Base-by-base conservation (phyloP, 176 grass and related monocot species). In the Luzula sylvatica region DNA sequence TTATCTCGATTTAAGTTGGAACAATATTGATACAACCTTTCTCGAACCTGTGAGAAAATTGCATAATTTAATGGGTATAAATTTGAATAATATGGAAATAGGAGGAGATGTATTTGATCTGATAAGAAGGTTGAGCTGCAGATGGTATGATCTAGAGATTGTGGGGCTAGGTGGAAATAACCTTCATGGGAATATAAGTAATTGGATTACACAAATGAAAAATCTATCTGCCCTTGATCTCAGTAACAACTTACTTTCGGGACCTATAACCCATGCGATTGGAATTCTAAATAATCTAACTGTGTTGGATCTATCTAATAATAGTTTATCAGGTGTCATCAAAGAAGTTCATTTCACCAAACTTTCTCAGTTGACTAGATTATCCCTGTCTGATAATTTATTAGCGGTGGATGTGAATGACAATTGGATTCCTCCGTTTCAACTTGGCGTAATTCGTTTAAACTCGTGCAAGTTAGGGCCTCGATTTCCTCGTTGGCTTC, bases 271-370 rank as follows among this genome's bases (percentile, higher is more conserved):
- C 0, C 4, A 2, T 3, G 14, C 42, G 12, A 52, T 84, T 27
- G 3, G 28, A 25, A n/a, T 15, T 0, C 75, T 79, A 16, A 7
- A 13, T 0, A 68, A 56, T 2, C 40, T 84, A 2, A 23, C 1
- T 20, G 4, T n/a, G 0, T 51, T 77, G 9, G 0, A 0, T 0
- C 15, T 82, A 2, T 23, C 14, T 20, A 32, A 11, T 4, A 82
- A 82, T 70, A 42, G 42, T 9, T 12, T 82, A 0, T 3, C 44
- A 13, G 74, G 80, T 8, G 53, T 40, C 3, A 18, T 84, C 43
- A 72, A 18, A 2, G 45, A 84, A 69, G 11, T 17, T 21, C 74
- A 78, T 71, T 75, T 79, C 20, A 29, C 2, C 15, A 39, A 55
- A 3, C 11, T 79, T 2, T 18, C 26, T 22, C 32, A 3, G 8